Base-by-base conservation (phyloP, 352 stramenopile species). In the Globisporangium takayamanum region DNA sequence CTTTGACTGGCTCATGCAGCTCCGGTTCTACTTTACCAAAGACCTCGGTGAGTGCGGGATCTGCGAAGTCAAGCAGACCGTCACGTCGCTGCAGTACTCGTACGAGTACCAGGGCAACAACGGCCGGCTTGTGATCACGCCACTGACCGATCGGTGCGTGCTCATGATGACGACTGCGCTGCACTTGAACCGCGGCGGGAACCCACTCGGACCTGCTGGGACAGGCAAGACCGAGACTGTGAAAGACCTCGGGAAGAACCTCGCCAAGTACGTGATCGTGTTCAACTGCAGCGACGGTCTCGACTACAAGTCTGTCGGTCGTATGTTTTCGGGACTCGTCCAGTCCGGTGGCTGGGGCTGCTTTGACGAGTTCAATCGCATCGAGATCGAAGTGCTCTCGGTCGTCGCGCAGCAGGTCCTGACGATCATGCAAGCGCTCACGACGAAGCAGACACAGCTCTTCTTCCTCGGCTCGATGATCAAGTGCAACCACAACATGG, bases 321-420 rank as follows among this genome's bases (percentile, higher is more conserved):
- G 90, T 26, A 98, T 98, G 73, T 98, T 98, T 67, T 88, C 83
- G 10, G 92, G 92, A 2, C 74, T 98, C 10, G 91, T 97, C 12
- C 92, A 98, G 59, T 95, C 87, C 18, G 92, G 92, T 15, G 89
- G 83, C 30, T 98, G 92, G 92, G 91, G 89, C 6, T 98, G 92
- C 61, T 98, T 98, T 49, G 92, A 98, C 69, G 92, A 98, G 63
- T 98, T 98, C 65, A 98, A 98, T 59, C 88, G 92, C n/a, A 98
- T 98, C 55, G 93, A 98, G 64, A 97, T 98, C 36, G 92, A 98
- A 60, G 92, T 98, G 49, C 65, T 98, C 5, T 97, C 90, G 7
- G 92, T 98, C 25, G 89, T 98, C 3, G 92, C 92, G 20, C 92
- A 96, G 51, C 88, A 97, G 54, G 86, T 97, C 44, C 57, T 96